Percentiles rank a stretch among this genome's conserved stretches.
phyloP scores from a whole-genome alignment of 352 stramenopile species.

The Phytophthora chlamydospora region DNA sequence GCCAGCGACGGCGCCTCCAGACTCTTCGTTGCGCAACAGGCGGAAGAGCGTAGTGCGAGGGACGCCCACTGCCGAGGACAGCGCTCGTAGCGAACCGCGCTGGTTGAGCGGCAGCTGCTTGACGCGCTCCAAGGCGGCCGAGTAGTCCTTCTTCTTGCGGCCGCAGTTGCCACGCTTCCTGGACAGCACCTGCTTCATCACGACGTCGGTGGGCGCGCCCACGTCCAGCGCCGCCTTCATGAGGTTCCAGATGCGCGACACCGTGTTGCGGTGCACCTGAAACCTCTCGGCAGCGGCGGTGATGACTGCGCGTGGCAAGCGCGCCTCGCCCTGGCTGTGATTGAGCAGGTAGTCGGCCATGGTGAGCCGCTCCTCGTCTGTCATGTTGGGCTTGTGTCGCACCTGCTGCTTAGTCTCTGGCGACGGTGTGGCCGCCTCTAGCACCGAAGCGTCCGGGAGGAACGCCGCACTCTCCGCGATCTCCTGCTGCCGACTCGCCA shows the following conservation, averaged over 20 bases:
- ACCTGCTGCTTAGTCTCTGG: conserved; percentile 7
- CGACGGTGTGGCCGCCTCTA: neutral
- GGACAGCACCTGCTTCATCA: conserved; percentile 46
- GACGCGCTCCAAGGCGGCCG: conserved; percentile 36
- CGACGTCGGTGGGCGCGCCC: conserved; percentile 23
- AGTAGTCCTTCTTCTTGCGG: conserved; percentile 53
- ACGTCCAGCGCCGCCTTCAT: conserved; percentile 39
- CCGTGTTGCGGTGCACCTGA: conserved; percentile 51
- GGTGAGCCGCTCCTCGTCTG: conserved; percentile 38
- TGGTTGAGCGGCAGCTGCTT: conserved; percentile 48
- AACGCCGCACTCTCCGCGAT: neutral
- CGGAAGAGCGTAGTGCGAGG: conserved; percentile 49
- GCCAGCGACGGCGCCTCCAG: neutral
- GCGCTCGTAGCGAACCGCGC: conserved; percentile 38
- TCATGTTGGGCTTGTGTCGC: conserved; percentile 44
- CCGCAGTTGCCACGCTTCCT: conserved; percentile 48
- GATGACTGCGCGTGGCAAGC: conserved; percentile 41
- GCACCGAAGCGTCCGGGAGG: neutral
- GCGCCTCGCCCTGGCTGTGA: conserved; percentile 34
- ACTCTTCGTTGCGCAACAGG: conserved; percentile 38
- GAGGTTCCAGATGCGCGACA: conserved; percentile 48
- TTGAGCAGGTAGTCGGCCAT: conserved; percentile 50
- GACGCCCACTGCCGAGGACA: conserved; percentile 44
- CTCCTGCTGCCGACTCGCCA: neutral
- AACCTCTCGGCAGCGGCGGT: conserved; percentile 41